Conservation (phyloP, 164 flowering plant genomes). For the Akebia trifoliata region DNA sequence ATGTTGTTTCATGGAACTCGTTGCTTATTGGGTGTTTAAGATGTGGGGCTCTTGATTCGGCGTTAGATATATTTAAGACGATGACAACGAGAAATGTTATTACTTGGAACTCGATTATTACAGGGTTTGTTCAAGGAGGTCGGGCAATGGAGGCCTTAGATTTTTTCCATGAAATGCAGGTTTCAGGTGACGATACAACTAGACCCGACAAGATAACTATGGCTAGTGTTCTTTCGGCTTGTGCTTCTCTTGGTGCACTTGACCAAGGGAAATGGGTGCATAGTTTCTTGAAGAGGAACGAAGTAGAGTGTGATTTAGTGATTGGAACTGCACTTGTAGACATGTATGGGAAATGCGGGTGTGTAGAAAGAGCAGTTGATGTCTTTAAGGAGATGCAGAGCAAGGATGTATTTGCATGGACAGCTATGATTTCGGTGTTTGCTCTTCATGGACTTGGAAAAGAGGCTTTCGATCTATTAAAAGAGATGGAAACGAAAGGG, state of each 20-base stretch:
- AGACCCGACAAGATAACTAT: slow-evolving; percentile 19
- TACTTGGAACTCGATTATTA: slow-evolving; percentile 24
- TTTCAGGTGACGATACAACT: slow-evolving; percentile 2
- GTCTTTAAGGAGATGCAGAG: slow-evolving; percentile 43
- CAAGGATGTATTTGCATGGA: slow-evolving; percentile 68
- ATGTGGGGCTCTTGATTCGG: slow-evolving; percentile 46
- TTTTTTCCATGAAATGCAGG: slow-evolving; percentile 21
- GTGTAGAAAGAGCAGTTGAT: slow-evolving; percentile 42
- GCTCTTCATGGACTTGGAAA: slow-evolving; percentile 55
- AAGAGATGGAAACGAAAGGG: slow-evolving; percentile 51
- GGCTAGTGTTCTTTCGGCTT: slow-evolving; percentile 21
- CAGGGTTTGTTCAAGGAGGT: slow-evolving; percentile 25
- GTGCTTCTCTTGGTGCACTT: slow-evolving; percentile 26
- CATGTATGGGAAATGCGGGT: slow-evolving; percentile 84
- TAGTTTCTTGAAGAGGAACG: slow-evolving; percentile 43
- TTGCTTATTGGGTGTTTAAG: slow-evolving; percentile 64
- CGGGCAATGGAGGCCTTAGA: slow-evolving; percentile 18
- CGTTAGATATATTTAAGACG: slow-evolving; percentile 39
- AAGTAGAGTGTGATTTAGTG: slow-evolving; percentile 48
- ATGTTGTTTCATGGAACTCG: slow-evolving; percentile 76
- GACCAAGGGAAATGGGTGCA: slow-evolving; percentile 73
- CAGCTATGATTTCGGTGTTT: slow-evolving; percentile 58
- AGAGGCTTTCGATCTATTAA: slow-evolving; percentile 51
- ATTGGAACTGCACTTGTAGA: slow-evolving; percentile 64
- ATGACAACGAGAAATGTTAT: slow-evolving; percentile 31